A percentile compares a stretch with the other conserved stretches of the same genome.
phyloP scores from a whole-genome alignment of 768 basidiomycete genomes.

The Exidia glandulosa region DNA sequence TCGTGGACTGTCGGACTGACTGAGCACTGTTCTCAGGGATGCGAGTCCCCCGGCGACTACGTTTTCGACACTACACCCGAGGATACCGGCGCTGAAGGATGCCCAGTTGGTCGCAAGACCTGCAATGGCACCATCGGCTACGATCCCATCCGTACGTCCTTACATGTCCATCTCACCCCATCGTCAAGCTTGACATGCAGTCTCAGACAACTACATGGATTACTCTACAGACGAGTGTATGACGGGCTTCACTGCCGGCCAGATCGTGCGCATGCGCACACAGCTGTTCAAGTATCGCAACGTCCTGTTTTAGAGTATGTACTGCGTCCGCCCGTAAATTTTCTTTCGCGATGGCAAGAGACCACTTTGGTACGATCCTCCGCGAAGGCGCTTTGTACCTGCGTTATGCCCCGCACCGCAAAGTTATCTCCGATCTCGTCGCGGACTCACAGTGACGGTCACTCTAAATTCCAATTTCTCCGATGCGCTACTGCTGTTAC shows the following conservation, averaged over 20 bases:
- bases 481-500: too few species aligned
- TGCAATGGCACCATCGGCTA: constrained; percentile 14
- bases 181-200: constrained; percentile 32
- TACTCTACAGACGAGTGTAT: constrained; percentile 41
- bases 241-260: constrained; percentile 32
- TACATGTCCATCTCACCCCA: constrained; percentile 21
- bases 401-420: too few species aligned
- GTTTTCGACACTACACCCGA: constrained; percentile 12
- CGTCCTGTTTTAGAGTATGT: constrained; percentile 14
- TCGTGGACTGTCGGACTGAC: constrained; percentile 19
- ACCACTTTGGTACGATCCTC: too few species aligned
- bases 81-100: constrained; percentile 19
- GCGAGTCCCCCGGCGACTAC: constrained; percentile 11
- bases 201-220: constrained; percentile 40
- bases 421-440: too few species aligned
- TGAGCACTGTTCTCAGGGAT: constrained; percentile 7
- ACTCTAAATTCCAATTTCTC: too few species aligned
- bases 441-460: too few species aligned
- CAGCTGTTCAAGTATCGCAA: constrained; percentile 37
- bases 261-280: constrained; percentile 26
- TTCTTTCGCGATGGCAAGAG: too few species aligned
- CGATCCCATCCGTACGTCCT: constrained; percentile 10
- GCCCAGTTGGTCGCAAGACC: constrained; percentile 22
- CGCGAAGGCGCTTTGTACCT: too few species aligned
- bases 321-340: background rate